Conservation (phyloP, 257 asterid genomes). For the Echites panduratus region DNA sequence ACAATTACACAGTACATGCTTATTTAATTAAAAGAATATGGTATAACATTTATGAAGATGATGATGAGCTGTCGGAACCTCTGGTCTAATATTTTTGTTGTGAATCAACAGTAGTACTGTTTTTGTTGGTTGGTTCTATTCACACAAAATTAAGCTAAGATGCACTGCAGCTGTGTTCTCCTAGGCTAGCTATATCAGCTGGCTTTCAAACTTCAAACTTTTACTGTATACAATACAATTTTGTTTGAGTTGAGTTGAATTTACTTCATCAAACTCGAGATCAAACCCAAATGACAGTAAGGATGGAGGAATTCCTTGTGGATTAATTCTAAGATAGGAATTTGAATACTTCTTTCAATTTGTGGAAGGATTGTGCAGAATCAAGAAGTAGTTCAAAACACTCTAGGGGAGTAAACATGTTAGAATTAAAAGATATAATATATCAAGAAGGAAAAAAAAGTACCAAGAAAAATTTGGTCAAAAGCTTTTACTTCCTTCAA, state of each 20-base stretch:
- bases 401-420: not conserved
- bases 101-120: constrained; percentile 2
- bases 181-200: not conserved
- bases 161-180: not conserved
- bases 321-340: no score
- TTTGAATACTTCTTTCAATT: no score
- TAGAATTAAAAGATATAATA: not conserved
- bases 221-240: not conserved
- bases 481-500: not conserved
- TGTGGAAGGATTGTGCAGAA: no score
- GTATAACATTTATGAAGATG: not conserved
- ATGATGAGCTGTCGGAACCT: constrained; percentile 1
- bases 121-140: not conserved
- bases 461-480: not conserved
- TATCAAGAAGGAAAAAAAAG: not conserved
- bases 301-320: no score
- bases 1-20: no score
- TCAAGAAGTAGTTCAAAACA: not conserved
- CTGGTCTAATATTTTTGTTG: not conserved
- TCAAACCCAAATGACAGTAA: no score
- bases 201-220: not conserved
- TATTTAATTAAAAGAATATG: not conserved
- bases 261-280: not conserved
- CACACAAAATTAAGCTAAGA: not conserved
- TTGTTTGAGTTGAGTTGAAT: not conserved